phyloP scores from a whole-genome alignment of 176 grass and related monocot genomes.

The Triticum turgidum region DNA sequence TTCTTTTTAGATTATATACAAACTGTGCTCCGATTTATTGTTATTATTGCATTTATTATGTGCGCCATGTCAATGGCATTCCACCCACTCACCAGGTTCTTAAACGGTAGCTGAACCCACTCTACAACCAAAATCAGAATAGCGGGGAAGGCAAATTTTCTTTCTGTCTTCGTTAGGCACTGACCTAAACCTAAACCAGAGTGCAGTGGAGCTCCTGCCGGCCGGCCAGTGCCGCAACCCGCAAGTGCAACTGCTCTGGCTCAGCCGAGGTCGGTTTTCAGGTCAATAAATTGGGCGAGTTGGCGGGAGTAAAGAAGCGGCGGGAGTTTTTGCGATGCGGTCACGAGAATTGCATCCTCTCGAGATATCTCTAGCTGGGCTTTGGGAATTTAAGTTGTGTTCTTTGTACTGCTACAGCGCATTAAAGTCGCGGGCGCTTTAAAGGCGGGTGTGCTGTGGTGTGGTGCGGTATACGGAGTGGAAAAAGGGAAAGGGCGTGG shows the following conservation, averaged over 20 bases:
- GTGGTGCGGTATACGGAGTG: background rate
- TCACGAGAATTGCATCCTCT: conserved; percentile 40
- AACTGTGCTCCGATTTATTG: background rate
- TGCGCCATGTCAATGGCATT: conserved; percentile 5
- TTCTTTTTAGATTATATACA: too few relatives aligned
- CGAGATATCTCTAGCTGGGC: background rate
- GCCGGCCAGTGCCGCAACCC: background rate
- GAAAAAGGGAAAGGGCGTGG: conserved; percentile 4
- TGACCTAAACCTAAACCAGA: background rate
- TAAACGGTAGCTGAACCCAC: conserved; percentile 32
- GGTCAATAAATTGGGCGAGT: background rate
- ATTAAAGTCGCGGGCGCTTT: conserved; percentile 36
- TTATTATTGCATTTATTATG: background rate
- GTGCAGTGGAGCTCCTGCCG: too few relatives aligned
- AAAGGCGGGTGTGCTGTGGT: background rate
- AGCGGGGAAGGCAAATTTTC: background rate
- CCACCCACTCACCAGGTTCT: background rate
- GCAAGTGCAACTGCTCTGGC: background rate
- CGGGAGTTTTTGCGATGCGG: background rate
- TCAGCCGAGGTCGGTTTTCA: background rate
- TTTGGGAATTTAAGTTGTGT: background rate
- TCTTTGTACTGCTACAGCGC: conserved; percentile 12
- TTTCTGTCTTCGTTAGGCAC: too few relatives aligned
- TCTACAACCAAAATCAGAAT: background rate
- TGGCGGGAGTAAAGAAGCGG: background rate